Percentiles rank a stretch among this genome's conserved stretches.
Conservation (phyloP, 345 rosid species). For the Alliaria petiolata region DNA sequence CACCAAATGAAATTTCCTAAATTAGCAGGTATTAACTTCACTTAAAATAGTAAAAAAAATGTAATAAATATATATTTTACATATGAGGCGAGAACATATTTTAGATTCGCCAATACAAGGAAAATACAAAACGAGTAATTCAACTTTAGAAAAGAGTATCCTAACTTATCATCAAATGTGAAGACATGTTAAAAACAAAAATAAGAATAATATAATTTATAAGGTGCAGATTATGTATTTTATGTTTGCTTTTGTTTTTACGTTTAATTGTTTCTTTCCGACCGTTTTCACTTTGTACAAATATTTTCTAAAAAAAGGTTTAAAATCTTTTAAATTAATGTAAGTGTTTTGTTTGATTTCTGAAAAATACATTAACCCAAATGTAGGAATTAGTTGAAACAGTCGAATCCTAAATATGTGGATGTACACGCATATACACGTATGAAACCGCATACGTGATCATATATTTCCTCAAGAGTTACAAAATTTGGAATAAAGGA, state of each 20-base stretch:
- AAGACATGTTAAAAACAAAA: neutral
- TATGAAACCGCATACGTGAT: conserved; percentile 2
- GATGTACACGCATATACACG: neutral
- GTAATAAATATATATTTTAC: neutral
- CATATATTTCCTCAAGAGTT: neutral
- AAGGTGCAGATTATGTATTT: neutral
- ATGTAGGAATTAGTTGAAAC: neutral
- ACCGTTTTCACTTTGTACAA: neutral
- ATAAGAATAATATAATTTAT: no score
- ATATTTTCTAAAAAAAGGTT: neutral
- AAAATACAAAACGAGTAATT: neutral
- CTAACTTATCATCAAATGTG: neutral
- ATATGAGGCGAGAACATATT: neutral
- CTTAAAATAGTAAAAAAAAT: neutral
- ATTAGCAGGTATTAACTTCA: neutral
- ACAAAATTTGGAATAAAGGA: neutral
- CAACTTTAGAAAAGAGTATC: neutral
- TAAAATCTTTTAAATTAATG: neutral
- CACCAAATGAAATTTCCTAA: neutral
- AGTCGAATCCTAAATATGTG: neutral
- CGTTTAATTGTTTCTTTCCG: neutral
- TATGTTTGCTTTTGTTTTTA: neutral
- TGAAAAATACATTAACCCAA: neutral
- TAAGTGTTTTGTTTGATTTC: no score
- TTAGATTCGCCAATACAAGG: neutral